Base-by-base conservation (phyloP, 345 rosid species). In the Barbarea vulgaris region DNA sequence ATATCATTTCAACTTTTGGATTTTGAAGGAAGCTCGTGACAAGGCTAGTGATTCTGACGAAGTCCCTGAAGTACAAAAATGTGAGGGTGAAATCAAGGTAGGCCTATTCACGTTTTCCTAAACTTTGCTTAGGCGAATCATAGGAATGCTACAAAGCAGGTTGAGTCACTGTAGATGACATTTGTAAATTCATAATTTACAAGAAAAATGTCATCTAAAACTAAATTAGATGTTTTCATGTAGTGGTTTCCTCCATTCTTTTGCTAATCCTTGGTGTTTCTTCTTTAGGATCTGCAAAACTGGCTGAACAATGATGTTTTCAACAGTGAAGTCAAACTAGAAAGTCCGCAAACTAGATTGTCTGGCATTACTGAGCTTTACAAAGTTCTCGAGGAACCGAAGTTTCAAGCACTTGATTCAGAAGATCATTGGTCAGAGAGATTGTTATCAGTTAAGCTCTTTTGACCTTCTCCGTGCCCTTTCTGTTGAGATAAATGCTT, bases 31-130 rank as follows among this genome's bases (percentile, higher is more conserved):
- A 78, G 84, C 84, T 77, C 83, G 33, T 77, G 78, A 77, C 69
- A 33, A 57, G 70, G 73, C 64, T 76, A 73, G 80, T 67, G 70
- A 80, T 74, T 75, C 77, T 34, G 76, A 74, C 47, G 84, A 83
- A 62, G 86, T 73, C 73, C 76, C 68, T 19, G 73, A 81, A 28
- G 59, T 77, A 24, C 37, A 84, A 76, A 81, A 77, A 76, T 77
- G 69, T 56, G 85, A 80, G 46, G 58, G 59, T 81, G 97, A 93
- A 81, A 84, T 95, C 79, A 77, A 83, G 98, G 99, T 95, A 64
- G 50, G 84, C 67, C 19, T 60, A 41, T 74, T 72, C 39, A 3
- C 37, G 9, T 70, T 56, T 66, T 24, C 36, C 57, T n/a, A 14
- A 64, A n/a, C 22, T 4, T 11, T 74, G 0, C 34, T 1, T 64